phyloP scores from a whole-genome alignment of 2,329 filamentous ascomycete species.

The Blastomyces parvus region DNA sequence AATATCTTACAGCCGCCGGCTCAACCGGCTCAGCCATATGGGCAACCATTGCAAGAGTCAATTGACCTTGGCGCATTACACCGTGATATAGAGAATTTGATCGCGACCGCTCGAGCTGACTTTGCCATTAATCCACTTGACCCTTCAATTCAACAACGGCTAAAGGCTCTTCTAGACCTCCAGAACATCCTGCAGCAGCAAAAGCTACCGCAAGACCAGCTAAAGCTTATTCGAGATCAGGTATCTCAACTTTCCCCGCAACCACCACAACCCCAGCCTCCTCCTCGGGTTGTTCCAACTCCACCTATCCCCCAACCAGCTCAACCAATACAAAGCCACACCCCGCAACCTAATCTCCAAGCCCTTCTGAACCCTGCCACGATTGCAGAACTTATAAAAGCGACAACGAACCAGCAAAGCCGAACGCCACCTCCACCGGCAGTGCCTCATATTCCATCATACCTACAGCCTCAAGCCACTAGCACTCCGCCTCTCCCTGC shows the following conservation, averaged over 20 bases:
- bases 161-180: conserved; percentile 77
- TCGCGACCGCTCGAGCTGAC: conserved; percentile 61
- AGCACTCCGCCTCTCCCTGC: conserved; percentile 43
- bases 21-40: conserved; percentile 26
- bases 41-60: conserved; percentile 27
- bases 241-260: conserved; percentile 61
- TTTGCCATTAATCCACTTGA: conserved; percentile 70
- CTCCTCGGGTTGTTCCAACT: conserved; percentile 20
- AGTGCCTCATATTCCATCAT: conserved; percentile 29
- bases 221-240: conserved; percentile 76
- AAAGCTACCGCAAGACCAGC: conserved; percentile 67
- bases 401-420: conserved; percentile 32
- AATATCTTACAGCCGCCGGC: neutral
- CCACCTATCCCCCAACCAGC: conserved; percentile 19
- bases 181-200: conserved; percentile 70
- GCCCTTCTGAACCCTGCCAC: conserved; percentile 34
- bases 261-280: conserved; percentile 36
- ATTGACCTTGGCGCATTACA: conserved; percentile 62
- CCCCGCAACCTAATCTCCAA: conserved; percentile 23
- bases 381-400: conserved; percentile 38
- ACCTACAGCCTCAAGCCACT: conserved; percentile 49
- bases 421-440: conserved; percentile 43
- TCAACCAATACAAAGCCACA: conserved; percentile 15
- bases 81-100: conserved; percentile 71
- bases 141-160: conserved; percentile 62